A percentile compares a stretch with the other conserved stretches of the same genome.
phyloP scores from a whole-genome alignment of 768 basidiomycete species.

The Suillus clintonianus region DNA sequence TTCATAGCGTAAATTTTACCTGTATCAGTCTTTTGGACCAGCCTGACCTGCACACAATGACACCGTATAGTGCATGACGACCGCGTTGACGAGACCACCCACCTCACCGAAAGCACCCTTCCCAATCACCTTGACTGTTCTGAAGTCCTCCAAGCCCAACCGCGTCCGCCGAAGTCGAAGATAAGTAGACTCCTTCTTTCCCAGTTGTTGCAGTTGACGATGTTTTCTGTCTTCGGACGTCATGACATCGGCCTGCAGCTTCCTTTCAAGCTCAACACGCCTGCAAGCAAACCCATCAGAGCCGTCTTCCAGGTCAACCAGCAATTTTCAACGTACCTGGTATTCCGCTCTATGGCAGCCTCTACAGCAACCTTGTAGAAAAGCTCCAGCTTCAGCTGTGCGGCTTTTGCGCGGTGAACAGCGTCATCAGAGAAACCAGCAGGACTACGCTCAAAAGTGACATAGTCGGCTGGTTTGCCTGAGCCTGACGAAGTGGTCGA shows the following conservation, averaged over 20 bases:
- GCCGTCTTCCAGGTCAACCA: neutral
- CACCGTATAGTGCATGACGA: neutral
- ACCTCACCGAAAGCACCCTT: constrained; percentile 99
- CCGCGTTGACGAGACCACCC: constrained; percentile 21
- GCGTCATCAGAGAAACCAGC: constrained; percentile 79
- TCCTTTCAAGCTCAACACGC: constrained; percentile 85
- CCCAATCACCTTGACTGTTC: constrained; percentile 97
- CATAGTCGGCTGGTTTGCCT: constrained; percentile 66
- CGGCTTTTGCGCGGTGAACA: constrained; percentile 81
- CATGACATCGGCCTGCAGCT: constrained; percentile 65
- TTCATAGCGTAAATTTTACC: constrained; percentile 99
- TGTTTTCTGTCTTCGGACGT: constrained; percentile 85
- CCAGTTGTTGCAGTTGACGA: constrained; percentile 79
- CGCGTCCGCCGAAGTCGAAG: constrained; percentile 87
- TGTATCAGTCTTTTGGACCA: constrained; percentile 96
- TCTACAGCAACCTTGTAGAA: constrained; percentile 98
- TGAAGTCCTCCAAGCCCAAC: constrained; percentile 88
- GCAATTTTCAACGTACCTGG: constrained; percentile 54
- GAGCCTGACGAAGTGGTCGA: constrained; percentile 25
- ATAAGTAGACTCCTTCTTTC: constrained; percentile 87
- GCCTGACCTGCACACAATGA: constrained; percentile 57
- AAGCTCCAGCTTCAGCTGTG: constrained; percentile 94
- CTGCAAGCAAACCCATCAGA: constrained; percentile 39
- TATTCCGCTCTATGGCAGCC: constrained; percentile 90
- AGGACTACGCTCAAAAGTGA: constrained; percentile 87